Conservation (phyloP, 2,329 filamentous ascomycete genomes). For the Aspergillus pseudoviridinutans region DNA sequence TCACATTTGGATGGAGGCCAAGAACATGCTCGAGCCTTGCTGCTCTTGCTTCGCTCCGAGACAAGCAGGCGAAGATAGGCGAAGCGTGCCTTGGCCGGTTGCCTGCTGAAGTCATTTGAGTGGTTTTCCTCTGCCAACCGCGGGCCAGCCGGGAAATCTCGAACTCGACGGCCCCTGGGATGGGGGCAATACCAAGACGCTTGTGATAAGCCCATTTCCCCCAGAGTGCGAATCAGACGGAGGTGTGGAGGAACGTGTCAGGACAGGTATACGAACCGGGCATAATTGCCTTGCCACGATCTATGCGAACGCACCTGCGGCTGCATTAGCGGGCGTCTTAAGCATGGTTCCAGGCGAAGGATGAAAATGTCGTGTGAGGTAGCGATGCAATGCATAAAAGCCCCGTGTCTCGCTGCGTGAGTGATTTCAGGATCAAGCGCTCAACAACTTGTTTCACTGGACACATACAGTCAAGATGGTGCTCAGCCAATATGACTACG, state of each 20-base stretch:
- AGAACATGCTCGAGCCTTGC: neutral
- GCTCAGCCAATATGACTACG: slow-evolving; percentile 62
- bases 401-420: neutral
- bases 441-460: neutral
- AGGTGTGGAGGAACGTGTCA: neutral
- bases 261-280: neutral
- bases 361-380: neutral
- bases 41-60: neutral
- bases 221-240: neutral
- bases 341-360: neutral
- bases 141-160: neutral
- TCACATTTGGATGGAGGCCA: neutral
- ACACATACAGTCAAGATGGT: slow-evolving; percentile 45
- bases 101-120: neutral
- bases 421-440: neutral
- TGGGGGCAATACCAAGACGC: neutral
- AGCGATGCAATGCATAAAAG: neutral
- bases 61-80: neutral
- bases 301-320: neutral
- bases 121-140: neutral
- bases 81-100: neutral
- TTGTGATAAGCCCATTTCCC: neutral
- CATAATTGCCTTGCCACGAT: neutral
- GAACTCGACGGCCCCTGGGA: neutral
- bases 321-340: neutral